These are phyloP conservation scores for Cucumis cinereus DNA, from an alignment of 306 rosid species.

Conservation along the genomic window DNA sequence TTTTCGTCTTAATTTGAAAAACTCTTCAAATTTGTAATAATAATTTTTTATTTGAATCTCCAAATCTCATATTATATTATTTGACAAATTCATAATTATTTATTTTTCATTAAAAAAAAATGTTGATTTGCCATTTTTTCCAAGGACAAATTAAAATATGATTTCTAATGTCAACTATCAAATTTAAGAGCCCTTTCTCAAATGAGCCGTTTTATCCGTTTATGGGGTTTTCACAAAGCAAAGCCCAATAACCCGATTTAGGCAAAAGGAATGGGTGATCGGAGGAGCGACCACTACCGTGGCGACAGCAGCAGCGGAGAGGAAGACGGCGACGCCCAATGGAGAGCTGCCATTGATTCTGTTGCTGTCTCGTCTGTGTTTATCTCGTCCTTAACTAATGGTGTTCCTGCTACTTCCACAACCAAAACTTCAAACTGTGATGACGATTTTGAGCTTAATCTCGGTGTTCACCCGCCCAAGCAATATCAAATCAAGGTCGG, in stretches of 20 bases:
- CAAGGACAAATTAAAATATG: no score
- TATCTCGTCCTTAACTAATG: slow-evolving; percentile 31
- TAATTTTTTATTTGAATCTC: no score
- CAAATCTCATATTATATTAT: no score
- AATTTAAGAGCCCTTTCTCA: no score
- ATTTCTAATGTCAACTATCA: no score
- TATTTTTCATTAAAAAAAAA: no score
- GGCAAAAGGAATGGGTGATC: slow-evolving; percentile 26
- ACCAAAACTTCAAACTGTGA: slow-evolving; percentile 4
- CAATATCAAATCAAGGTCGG: slow-evolving; percentile 81
- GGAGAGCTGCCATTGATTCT: slow-evolving; percentile 68
- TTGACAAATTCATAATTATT: no score
- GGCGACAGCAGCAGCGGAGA: slow-evolving; percentile 58
- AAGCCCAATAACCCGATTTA: neutral
- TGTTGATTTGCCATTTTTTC: no score
- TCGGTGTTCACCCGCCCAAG: slow-evolving; percentile 34
- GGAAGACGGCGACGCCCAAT: slow-evolving; percentile 72
- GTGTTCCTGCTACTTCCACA: slow-evolving; percentile 13
- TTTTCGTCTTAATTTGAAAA: no score
- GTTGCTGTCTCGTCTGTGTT: slow-evolving; percentile 34
- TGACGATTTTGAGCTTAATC: slow-evolving; percentile 15
- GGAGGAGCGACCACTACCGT: slow-evolving; percentile 18
- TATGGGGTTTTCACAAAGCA: neutral
- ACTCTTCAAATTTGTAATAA: no score
- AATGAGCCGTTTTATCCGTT: neutral